Base-by-base conservation (phyloP, 2,329 filamentous ascomycete genomes). In the Microsporum audouinii region DNA sequence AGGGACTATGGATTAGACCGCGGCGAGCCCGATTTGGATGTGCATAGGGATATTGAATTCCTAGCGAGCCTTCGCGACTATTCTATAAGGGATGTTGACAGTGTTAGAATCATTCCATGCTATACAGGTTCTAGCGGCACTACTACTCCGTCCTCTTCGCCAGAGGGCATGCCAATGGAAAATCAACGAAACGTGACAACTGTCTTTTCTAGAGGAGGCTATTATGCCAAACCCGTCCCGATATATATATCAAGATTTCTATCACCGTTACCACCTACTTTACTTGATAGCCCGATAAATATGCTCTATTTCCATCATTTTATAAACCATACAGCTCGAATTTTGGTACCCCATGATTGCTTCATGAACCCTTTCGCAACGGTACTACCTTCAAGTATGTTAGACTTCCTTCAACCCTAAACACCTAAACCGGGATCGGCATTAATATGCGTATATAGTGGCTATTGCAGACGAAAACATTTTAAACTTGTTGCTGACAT, bases 261-360 rank as follows among this genome's bases (percentile, higher is more conserved):
- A 36, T 82, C 79, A 61, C 79, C 79, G 2, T 70, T 87, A 27
- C 84, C 84, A 3, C 67, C 75, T 2, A 75, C 81, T 7, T 75
- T 91, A 34, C 73, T 82, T 49, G 82, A 87, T 41, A 91, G 89
- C 66, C 87, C 84, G 0, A 92, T 92, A 83, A 92, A 94, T 68
- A 73, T 94, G 63, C 79, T 94, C 66, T 87, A 87, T 67, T 87
- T 87, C 65, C 84, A 87, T 69, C 84, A 86, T 67, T 86, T 94
- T 69, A 78, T 94, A 62, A 89, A 91, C 67, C 87, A 94, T 71
- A 94, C 89, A 2, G 88, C 88, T 5, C 82, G 84, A 63, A 84
- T 85, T 66, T 71, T 84, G 60, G 79, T 84, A 2, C 80, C 83
- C 1, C 83, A 86, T 67, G 82, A 86, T 67, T 86, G 83, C 68